Evolutionary conservation across 164 flowering plant species (phyloP), one percentile per base, ranked within the genome.

Genomic region (Vitis vinifera): DNA sequence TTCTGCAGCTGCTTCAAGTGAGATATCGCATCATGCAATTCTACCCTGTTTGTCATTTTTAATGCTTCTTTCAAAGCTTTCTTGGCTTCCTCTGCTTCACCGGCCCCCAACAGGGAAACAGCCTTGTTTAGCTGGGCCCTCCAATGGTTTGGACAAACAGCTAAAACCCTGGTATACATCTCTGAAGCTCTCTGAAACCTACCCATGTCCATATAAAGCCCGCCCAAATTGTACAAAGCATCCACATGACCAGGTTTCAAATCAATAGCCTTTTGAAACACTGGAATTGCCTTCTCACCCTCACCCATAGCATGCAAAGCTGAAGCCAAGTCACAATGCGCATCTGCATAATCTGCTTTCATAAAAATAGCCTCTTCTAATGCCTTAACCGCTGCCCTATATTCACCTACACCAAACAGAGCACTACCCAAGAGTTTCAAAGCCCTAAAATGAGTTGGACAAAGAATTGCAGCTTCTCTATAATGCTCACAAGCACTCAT

Each of bases 401-500:
- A 88, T 82, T 93, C 99, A n/a, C 98, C 99, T 10, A 95, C 99
- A 27, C 98, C 99, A 67, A 93, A 89, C 47, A 93, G 85, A 59
- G 98, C 99, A 87, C 99, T 90, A 37, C 99, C 99, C 88, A 93
- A 70, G 72, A 95, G 97, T 78, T 95, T 95, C 85, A 95, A 78
- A 51, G 99, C 98, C 68, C 98, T 81, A 80, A 86, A 93, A 86
- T 95, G 99, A 1, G 94, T 86, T 0, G 99, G 94, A 75, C 93
- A 93, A 51, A 95, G 84, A 76, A 95, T 95, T 50, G 98, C 99
- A 77, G 99, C 98, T 72, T 95, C 99, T 60, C 99, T 87, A 73
- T 95, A 95, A 81, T 95, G 92, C 80, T 95, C 99, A 78, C 99
- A 95, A 68, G 99, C 94, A 75, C 91, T 80, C 29, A 95, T 73